These are phyloP conservation scores for Phaseolus lunatus DNA, from an alignment of 306 rosid species.

Conservation along the genomic window DNA sequence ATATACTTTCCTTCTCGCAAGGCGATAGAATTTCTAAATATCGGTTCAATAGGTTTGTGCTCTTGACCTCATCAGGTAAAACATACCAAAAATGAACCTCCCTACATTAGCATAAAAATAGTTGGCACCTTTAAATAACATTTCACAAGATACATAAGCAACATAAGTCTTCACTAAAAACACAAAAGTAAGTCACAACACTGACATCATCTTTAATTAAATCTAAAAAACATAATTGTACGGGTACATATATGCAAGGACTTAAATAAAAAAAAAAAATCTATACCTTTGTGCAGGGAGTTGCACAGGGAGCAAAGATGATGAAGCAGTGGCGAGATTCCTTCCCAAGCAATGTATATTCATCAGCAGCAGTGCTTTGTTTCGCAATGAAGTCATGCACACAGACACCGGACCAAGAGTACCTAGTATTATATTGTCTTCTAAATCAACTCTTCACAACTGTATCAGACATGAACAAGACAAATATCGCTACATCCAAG, in stretches of 20 bases:
- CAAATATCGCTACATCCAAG: background rate
- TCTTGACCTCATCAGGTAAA: constrained; percentile 73
- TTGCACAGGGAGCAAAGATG: constrained; percentile 59
- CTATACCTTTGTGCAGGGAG: constrained; percentile 74
- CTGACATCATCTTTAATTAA: constrained; percentile 2
- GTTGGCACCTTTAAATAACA: background rate
- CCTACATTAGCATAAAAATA: constrained; percentile 52
- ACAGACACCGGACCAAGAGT: constrained; percentile 36
- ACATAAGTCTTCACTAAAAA: constrained; percentile 8
- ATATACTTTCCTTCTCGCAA: constrained; percentile 67
- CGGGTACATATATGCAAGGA: background rate
- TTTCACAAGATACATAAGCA: constrained; percentile 5
- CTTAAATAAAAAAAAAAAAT: background rate
- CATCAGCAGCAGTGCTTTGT: constrained; percentile 48
- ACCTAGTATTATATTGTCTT: constrained; percentile 13
- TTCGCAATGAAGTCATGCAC: constrained; percentile 50
- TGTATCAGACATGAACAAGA: background rate
- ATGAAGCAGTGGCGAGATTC: constrained; percentile 58
- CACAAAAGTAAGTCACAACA: constrained; percentile 15
- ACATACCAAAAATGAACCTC: constrained; percentile 91
- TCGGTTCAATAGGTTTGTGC: constrained; percentile 58
- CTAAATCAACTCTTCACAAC: constrained; percentile 18
- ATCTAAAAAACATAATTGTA: background rate
- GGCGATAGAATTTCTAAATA: constrained; percentile 75
- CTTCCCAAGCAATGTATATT: constrained; percentile 63